phyloP scores from a whole-genome alignment of 192 early-diverging fungal species.

The Chytriomyces sp. region DNA sequence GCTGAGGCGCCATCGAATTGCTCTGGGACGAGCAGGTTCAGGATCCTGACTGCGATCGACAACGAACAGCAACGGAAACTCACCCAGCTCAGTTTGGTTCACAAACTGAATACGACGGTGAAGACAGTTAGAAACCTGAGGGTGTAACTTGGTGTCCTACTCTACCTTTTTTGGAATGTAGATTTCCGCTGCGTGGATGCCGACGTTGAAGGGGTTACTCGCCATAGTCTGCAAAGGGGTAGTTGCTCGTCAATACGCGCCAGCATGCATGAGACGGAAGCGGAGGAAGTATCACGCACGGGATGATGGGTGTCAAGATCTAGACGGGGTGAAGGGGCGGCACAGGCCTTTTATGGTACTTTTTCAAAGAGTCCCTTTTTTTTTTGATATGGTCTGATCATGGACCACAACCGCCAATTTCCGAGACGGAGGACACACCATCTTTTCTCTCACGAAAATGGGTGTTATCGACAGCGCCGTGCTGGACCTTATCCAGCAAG shows the following conservation, averaged over 20 bases:
- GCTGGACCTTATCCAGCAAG: neutral
- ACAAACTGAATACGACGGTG: constrained; percentile 39
- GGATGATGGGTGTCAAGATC: neutral
- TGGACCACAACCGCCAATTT: neutral
- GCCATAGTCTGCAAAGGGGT: constrained; percentile 19
- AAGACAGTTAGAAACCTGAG: neutral
- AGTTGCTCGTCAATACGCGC: neutral
- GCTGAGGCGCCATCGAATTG: constrained; percentile 87
- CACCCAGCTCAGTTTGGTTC: constrained; percentile 50
- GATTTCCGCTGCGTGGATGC: constrained; percentile 53
- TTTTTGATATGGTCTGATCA: neutral
- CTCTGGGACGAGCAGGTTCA: constrained; percentile 52
- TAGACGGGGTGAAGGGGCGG: neutral
- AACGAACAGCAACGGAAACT: neutral
- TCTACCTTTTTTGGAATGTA: constrained; percentile 59
- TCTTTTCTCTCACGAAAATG: constrained; percentile 12
- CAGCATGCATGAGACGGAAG: neutral
- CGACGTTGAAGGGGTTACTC: constrained; percentile 42
- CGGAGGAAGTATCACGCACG: neutral
- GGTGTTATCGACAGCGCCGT: constrained; percentile 26
- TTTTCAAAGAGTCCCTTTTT: too few relatives aligned
- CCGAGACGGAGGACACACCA: neutral
- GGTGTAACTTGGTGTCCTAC: neutral
- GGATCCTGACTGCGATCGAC: neutral
- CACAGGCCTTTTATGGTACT: neutral